Evolutionary conservation across 495 filamentous ascomycete genomes (phyloP).

Genomic region (Symbiotaphrina buchneri): DNA sequence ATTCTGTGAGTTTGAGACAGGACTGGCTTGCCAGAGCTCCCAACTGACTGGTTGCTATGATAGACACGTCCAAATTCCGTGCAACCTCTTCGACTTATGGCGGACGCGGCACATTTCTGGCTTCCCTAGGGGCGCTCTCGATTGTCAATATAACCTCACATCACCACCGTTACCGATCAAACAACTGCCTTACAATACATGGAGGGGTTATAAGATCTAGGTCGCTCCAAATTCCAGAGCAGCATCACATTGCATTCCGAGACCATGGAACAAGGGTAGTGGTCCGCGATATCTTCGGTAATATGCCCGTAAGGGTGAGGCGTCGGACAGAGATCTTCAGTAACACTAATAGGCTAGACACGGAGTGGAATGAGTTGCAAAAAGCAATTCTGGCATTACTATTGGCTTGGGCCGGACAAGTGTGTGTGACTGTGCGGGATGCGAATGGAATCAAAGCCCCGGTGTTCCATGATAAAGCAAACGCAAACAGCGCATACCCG

Average conservation of each 20-base stretch:
- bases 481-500: no score
- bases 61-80: slow-evolving; percentile 62
- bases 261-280: slow-evolving; percentile 56
- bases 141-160: slow-evolving; percentile 62
- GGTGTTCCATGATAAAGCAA: no score
- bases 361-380: slow-evolving; percentile 47
- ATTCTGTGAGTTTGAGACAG: slow-evolving; percentile 52
- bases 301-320: slow-evolving; percentile 92
- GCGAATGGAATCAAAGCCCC: no score
- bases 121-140: slow-evolving; percentile 56
- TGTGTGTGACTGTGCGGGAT: slow-evolving; percentile 22
- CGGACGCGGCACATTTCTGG: slow-evolving; percentile 48
- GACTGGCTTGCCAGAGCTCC: not conserved
- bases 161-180: slow-evolving; percentile 33
- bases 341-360: no score
- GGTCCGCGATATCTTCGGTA: slow-evolving; percentile 78
- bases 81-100: slow-evolving; percentile 30
- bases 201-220: slow-evolving; percentile 46
- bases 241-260: slow-evolving; percentile 30
- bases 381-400: slow-evolving; percentile 35
- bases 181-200: slow-evolving; percentile 51
- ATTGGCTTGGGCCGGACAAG: slow-evolving; percentile 32
- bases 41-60: slow-evolving; percentile 8
- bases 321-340: slow-evolving; percentile 31
- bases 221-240: slow-evolving; percentile 35